Evolutionary conservation across 163 green algal genomes (phyloP), one percentile per base, ranked within the genome.

Genomic region (Chlamydomonas reinhardtii): DNA sequence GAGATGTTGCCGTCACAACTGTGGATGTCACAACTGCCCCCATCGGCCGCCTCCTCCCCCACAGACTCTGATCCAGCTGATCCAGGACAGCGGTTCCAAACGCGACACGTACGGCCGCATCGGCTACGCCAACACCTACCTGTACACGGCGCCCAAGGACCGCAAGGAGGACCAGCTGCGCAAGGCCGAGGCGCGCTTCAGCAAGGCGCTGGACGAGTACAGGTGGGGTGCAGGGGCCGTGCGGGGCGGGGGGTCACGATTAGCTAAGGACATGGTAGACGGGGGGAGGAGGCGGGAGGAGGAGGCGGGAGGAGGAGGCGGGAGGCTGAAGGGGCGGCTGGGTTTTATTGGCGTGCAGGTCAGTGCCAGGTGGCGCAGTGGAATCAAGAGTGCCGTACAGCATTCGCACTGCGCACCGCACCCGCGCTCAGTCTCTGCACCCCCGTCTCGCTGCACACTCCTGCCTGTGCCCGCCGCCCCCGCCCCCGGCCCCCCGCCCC

Each of bases 71-170:
- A 89, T 93, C 81, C 69, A 88, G 73, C 54, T 96, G 74, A 68
- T 94, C 43, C 76, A 82, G 76, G 82, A 69, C 29, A 39, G 35
- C 31, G 37, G 37, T 59, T 59, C 22, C 81, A 87, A 87, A 71
- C 62, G 65, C 19, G 90, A 93, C 84, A 73, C 76, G 25, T 94
- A 94, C 74, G 86, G 87, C 66, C 84, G 74, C 35, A 82, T 94
- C 29, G 89, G 89, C 22, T 88, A 91, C 64, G 91, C 89, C 85
- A 94, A 94, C 82, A 86, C 92, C 3, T 71, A 89, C 61, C 74
- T 94, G 59, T 84, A 84, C 86, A 88, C 73, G 19, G 89, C 84
- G 25, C 89, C 89, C 24, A 82, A 32, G n/a, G 85, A 91, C 69
- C 59, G 75, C 16, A 19, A 73, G 25, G 86, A 90, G 59, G 80